A percentile compares a stretch with the other conserved stretches of the same genome.
Evolutionary conservation across 1,284 basidiomycete species (phyloP).

Genomic region (Trichosporon sp.): DNA sequence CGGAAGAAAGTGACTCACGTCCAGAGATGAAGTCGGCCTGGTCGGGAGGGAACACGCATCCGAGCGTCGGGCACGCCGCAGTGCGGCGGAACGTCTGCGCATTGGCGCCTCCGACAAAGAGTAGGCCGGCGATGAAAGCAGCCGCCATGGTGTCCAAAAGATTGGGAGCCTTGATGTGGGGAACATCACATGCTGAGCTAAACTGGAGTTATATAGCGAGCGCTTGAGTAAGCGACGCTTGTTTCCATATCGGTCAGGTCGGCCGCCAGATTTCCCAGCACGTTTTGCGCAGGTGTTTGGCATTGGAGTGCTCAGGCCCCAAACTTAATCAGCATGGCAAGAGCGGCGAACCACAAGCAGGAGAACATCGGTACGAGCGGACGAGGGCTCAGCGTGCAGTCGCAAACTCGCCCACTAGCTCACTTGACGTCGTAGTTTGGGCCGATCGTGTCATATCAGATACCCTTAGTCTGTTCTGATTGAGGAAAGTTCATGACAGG

Average conservation of each 20-base stretch:
- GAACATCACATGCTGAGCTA: neutral
- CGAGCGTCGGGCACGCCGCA: constrained; percentile 54
- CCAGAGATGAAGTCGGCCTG: constrained; percentile 52
- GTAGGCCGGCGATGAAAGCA: constrained; percentile 28
- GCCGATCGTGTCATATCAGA: constrained; percentile 14
- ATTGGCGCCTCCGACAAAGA: constrained; percentile 36
- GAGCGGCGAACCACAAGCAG: neutral
- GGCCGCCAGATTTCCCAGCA: neutral
- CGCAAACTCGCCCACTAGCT: neutral
- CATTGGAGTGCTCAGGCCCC: neutral
- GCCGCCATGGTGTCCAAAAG: neutral
- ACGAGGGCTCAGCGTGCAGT: neutral
- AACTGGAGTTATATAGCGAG: neutral
- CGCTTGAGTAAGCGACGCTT: neutral
- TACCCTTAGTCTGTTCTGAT: neutral
- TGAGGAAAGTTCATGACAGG: constrained; percentile 2
- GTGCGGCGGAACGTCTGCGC: constrained; percentile 56
- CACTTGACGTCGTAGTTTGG: neutral
- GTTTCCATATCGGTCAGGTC: neutral
- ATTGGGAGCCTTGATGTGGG: constrained; percentile 1
- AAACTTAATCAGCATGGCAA: constrained; percentile 5
- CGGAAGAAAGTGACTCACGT: constrained; percentile 31
- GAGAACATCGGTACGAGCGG: too few relatives aligned
- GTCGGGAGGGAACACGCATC: constrained; percentile 55
- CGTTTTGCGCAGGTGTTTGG: neutral